These are phyloP conservation scores for Wakefieldia striispora DNA, from an alignment of 768 basidiomycete species.

Conservation along the genomic window DNA sequence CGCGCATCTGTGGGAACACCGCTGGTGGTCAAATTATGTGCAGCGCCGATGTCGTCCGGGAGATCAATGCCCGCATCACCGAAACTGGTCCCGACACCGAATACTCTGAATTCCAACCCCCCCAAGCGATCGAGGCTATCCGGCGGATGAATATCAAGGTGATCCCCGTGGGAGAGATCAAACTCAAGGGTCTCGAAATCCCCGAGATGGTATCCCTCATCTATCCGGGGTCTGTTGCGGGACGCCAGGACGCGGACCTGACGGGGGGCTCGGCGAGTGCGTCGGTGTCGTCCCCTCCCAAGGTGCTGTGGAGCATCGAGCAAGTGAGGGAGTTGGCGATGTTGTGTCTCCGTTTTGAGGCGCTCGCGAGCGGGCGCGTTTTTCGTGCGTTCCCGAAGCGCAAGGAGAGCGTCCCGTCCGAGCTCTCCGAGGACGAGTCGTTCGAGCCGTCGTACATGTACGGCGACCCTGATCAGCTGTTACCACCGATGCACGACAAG, in stretches of 20 bases:
- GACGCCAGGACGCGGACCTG: slow-evolving; percentile 61
- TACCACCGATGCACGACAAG: slow-evolving; percentile 69
- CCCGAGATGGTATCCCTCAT: slow-evolving; percentile 85
- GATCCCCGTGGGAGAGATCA: slow-evolving; percentile 81
- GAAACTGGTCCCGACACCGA: slow-evolving; percentile 58
- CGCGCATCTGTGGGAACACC: slow-evolving; percentile 79
- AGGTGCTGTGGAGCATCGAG: slow-evolving; percentile 66
- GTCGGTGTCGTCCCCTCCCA: slow-evolving; percentile 19
- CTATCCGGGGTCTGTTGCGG: slow-evolving; percentile 72
- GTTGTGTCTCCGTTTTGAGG: slow-evolving; percentile 77
- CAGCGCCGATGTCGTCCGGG: slow-evolving; percentile 81
- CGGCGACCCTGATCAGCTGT: slow-evolving; percentile 58
- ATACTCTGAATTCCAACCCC: slow-evolving; percentile 54
- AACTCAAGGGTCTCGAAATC: slow-evolving; percentile 91
- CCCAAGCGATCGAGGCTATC: slow-evolving; percentile 71
- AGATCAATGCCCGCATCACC: slow-evolving; percentile 63
- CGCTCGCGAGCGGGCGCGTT: slow-evolving; percentile 60
- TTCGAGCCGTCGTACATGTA: slow-evolving; percentile 41
- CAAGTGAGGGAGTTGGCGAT: slow-evolving; percentile 73
- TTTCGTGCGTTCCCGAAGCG: slow-evolving; percentile 47
- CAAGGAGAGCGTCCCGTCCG: slow-evolving; percentile 28
- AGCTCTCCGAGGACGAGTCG: slow-evolving; percentile 20
- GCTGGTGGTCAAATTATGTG: slow-evolving; percentile 94
- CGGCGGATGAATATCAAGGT: slow-evolving; percentile 67
- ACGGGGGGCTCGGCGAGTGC: slow-evolving; percentile 15